Evolutionary conservation across 2,329 filamentous ascomycete species (phyloP).

Genomic region (Ramularia collo-cygni): DNA sequence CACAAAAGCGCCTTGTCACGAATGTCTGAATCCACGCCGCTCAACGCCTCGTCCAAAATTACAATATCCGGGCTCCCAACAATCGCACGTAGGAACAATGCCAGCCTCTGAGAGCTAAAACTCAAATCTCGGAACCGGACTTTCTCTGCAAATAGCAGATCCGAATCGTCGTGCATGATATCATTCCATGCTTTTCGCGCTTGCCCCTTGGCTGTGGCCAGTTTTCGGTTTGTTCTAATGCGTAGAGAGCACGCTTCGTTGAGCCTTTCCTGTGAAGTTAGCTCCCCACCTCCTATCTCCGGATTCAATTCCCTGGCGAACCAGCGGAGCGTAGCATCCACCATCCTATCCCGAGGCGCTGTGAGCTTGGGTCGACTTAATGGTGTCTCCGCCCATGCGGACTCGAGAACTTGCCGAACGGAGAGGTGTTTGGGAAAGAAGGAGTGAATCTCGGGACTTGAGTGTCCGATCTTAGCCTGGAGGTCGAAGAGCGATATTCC

Average conservation of each 20-base stretch:
- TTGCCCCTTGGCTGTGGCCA: too few species aligned
- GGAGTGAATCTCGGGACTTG: constrained; percentile 86
- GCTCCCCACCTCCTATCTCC: constrained; percentile 3
- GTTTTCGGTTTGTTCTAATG: too few species aligned
- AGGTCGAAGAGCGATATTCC: constrained; percentile 91
- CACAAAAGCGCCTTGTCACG: constrained; percentile 84
- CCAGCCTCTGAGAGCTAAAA: constrained; percentile 76
- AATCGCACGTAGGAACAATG: constrained; percentile 62
- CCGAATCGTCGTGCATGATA: constrained; percentile 18
- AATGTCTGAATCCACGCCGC: constrained; percentile 49
- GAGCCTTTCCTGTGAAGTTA: neutral
- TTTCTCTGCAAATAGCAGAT: constrained; percentile 58
- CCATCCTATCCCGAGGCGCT: constrained; percentile 47
- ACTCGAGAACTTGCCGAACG: constrained; percentile 69
- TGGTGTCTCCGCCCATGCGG: constrained; percentile 87
- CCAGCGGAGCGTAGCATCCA: constrained; percentile 66
- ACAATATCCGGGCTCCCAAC: constrained; percentile 42
- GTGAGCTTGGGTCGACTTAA: constrained; percentile 61
- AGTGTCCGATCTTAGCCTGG: constrained; percentile 83
- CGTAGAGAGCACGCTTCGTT: neutral
- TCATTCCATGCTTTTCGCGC: constrained; percentile 11
- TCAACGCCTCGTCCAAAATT: constrained; percentile 47
- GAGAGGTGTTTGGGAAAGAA: constrained; percentile 78
- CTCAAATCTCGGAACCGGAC: constrained; percentile 65
- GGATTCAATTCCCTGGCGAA: constrained; percentile 75